Evolutionary conservation across 2,329 filamentous ascomycete species (phyloP).

Genomic region (Colletotrichum filicis): DNA sequence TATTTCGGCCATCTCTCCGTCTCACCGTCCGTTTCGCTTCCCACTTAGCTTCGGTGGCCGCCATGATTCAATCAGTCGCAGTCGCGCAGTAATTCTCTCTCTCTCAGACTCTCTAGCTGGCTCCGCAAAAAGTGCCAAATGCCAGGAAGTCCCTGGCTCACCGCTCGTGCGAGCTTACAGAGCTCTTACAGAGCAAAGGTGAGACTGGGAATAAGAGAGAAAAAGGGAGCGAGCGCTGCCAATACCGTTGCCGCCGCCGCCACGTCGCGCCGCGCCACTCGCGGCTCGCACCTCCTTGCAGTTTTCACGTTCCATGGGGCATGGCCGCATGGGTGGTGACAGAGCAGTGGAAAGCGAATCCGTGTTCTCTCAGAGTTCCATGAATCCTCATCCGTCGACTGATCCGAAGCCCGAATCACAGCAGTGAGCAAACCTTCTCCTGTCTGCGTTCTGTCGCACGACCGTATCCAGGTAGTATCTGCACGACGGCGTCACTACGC

Average conservation of each 20-base stretch:
- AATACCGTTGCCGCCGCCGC: neutral
- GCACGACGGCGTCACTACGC: slow-evolving; percentile 7
- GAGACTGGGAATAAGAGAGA: neutral
- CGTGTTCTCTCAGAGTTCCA: neutral
- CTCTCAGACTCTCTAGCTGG: neutral
- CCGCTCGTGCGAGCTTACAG: neutral
- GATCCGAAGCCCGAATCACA: neutral
- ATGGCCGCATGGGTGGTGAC: neutral
- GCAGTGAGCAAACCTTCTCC: neutral
- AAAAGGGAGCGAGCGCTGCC: neutral
- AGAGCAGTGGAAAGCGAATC: neutral
- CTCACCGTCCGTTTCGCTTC: slow-evolving; percentile 3
- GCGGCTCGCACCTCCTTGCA: neutral
- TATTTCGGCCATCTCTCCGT: neutral
- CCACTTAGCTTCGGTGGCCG: neutral
- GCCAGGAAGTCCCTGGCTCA: slow-evolving; percentile 2
- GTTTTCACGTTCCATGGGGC: neutral
- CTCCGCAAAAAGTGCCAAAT: neutral
- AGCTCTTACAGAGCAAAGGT: neutral
- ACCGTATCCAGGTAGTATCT: neutral
- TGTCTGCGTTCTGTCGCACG: neutral
- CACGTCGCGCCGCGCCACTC: neutral
- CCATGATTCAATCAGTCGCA: neutral
- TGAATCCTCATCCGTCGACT: neutral
- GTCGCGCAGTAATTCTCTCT: neutral